A percentile compares a stretch with the other conserved stretches of the same genome.
These are phyloP conservation scores for Tetrapyrgos nigripes DNA, from an alignment of 1,284 basidiomycete genomes.

Conservation along the genomic window DNA sequence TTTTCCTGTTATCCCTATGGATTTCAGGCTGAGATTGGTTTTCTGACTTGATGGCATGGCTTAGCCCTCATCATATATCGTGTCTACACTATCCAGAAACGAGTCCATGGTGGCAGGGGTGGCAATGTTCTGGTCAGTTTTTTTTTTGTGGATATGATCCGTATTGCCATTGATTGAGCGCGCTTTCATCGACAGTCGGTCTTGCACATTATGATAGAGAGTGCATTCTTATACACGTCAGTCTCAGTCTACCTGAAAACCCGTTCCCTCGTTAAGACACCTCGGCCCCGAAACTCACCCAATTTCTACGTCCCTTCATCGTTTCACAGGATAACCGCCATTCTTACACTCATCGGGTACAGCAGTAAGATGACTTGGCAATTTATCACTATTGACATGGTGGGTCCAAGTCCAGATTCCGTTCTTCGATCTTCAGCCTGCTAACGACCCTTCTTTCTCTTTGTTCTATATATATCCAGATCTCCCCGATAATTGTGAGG, in stretches of 20 bases:
- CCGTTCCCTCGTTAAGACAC: background rate
- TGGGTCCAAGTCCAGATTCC: background rate
- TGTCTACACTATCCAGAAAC: slow-evolving; percentile 1
- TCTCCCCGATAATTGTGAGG: slow-evolving; percentile 12
- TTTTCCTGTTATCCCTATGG: too few species aligned
- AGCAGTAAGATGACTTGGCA: slow-evolving; percentile 7
- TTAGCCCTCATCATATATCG: slow-evolving; percentile 5
- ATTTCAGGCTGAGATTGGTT: background rate
- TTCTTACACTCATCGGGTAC: slow-evolving; percentile 9
- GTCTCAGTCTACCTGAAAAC: too few species aligned
- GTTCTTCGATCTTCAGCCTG: too few species aligned
- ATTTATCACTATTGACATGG: slow-evolving; percentile 12
- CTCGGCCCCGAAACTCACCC: too few species aligned
- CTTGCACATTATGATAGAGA: slow-evolving; percentile 9
- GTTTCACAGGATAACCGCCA: background rate
- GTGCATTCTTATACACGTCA: slow-evolving; percentile 9
- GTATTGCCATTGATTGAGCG: background rate
- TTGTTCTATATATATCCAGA: background rate
- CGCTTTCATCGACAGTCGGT: background rate
- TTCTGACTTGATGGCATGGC: background rate
- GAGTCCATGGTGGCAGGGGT: background rate
- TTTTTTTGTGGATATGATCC: background rate
- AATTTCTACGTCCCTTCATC: background rate
- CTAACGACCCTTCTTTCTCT: background rate
- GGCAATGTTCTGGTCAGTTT: background rate